phyloP scores from a whole-genome alignment of 192 early-diverging fungal species.

The Backusella tarrabulga region DNA sequence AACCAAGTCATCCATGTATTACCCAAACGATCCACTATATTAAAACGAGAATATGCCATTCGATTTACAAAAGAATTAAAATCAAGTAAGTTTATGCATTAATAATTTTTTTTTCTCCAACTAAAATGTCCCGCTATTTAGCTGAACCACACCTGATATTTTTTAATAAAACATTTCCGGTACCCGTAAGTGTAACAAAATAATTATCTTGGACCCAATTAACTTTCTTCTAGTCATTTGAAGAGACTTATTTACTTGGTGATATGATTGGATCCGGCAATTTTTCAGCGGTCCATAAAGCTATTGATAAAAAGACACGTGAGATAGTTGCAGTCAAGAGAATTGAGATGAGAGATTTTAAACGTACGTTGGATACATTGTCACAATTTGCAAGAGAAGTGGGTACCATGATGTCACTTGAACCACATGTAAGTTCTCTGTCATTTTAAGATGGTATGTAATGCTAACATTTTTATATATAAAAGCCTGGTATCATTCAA shows the following conservation, averaged over 20 bases:
- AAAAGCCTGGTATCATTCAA: slow-evolving; percentile 10
- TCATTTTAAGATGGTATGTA: no score
- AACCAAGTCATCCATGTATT: background rate
- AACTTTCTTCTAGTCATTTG: background rate
- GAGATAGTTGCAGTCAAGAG: slow-evolving; percentile 2
- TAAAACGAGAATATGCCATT: background rate
- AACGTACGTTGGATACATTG: background rate
- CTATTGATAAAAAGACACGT: background rate
- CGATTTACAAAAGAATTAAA: background rate
- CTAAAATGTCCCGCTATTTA: background rate
- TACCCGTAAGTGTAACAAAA: background rate
- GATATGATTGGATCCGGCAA: background rate
- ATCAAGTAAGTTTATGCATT: background rate
- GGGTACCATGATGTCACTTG: slow-evolving; percentile 6
- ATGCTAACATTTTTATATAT: background rate
- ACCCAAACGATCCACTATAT: background rate
- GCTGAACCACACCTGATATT: background rate
- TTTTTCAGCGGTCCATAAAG: background rate
- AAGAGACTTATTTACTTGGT: background rate
- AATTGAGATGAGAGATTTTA: background rate
- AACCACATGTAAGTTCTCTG: slow-evolving; percentile 11
- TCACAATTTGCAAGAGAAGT: background rate
- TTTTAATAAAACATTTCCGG: background rate
- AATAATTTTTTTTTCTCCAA: no score
- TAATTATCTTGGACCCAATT: background rate